phyloP scores from a whole-genome alignment of 768 basidiomycete species.

The Hysterangium stoloniferum region DNA sequence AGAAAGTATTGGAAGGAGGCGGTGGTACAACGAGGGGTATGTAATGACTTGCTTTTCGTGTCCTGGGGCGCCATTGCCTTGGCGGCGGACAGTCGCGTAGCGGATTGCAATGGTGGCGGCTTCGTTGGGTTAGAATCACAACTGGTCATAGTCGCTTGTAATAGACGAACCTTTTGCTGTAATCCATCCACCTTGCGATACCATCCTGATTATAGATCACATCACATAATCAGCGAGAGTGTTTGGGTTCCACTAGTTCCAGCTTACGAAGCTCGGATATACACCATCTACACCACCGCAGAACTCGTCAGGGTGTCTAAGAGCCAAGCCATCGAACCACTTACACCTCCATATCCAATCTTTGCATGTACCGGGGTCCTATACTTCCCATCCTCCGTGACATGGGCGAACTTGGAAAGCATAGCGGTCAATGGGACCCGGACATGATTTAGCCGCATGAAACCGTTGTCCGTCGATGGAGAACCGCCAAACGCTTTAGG shows the following conservation, averaged over 20 bases:
- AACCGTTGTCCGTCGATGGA: conserved; percentile 57
- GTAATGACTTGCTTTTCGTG: conserved; percentile 60
- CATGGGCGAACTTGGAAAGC: conserved; percentile 66
- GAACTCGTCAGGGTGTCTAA: too few relatives aligned
- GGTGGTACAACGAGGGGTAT: conserved; percentile 68
- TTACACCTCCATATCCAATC: conserved; percentile 66
- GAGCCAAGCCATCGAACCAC: too few relatives aligned
- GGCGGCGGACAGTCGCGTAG: conserved; percentile 65
- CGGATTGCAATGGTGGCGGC: conserved; percentile 59
- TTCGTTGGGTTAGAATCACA: conserved; percentile 15
- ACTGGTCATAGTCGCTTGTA: background rate
- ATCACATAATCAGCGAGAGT: background rate
- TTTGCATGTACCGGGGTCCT: conserved; percentile 63
- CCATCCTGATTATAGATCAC: conserved; percentile 40
- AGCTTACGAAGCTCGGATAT: conserved; percentile 56
- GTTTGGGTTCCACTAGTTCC: background rate
- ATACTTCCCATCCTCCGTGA: conserved; percentile 59
- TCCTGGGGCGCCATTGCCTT: conserved; percentile 48
- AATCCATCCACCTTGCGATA: conserved; percentile 49
- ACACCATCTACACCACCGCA: conserved; percentile 51
- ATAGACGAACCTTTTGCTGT: conserved; percentile 50
- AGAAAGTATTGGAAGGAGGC: conserved; percentile 62
- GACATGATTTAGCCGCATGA: conserved; percentile 55
- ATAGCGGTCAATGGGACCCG: conserved; percentile 63
- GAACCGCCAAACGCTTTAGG: conserved; percentile 48